These are phyloP conservation scores for Capsicum rhomboideum DNA, from an alignment of 257 asterid genomes.

Conservation along the genomic window DNA sequence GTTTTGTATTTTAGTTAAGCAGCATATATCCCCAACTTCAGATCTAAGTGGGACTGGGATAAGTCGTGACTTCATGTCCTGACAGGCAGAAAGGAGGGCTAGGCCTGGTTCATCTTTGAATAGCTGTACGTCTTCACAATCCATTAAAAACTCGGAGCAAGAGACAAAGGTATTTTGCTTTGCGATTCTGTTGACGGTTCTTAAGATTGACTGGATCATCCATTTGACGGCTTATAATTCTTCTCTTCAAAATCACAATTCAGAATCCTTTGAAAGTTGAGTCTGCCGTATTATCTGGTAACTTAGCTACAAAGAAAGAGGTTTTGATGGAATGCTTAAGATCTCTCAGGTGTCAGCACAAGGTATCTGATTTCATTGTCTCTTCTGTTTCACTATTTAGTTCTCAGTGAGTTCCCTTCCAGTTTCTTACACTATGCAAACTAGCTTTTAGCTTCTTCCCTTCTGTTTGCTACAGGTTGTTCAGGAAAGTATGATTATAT, in stretches of 20 bases:
- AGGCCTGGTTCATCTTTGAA: constrained; percentile 27
- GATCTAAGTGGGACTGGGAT: neutral
- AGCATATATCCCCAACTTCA: neutral
- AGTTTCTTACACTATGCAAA: neutral
- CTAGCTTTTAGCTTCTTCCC: neutral
- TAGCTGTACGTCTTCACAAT: constrained; percentile 13
- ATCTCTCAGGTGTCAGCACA: constrained; percentile 49
- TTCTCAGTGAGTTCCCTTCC: neutral
- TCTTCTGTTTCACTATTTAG: neutral
- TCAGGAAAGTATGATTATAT: neutral
- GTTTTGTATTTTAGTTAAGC: neutral
- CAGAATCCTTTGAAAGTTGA: constrained; percentile 24
- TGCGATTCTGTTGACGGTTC: neutral
- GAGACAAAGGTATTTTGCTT: constrained; percentile 22
- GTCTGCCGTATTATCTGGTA: constrained; percentile 18
- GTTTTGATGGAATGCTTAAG: constrained; percentile 57
- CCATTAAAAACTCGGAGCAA: constrained; percentile 9
- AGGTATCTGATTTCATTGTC: constrained; percentile 30
- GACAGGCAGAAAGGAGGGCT: constrained; percentile 46
- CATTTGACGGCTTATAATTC: neutral
- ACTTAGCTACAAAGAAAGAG: constrained; percentile 21
- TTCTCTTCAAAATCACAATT: constrained; percentile 8
- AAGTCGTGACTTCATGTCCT: neutral
- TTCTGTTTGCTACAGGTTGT: neutral
- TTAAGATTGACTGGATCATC: neutral